Evolutionary conservation across 257 asterid genomes (phyloP).

Genomic region (Dorcoceras hygrometricum): DNA sequence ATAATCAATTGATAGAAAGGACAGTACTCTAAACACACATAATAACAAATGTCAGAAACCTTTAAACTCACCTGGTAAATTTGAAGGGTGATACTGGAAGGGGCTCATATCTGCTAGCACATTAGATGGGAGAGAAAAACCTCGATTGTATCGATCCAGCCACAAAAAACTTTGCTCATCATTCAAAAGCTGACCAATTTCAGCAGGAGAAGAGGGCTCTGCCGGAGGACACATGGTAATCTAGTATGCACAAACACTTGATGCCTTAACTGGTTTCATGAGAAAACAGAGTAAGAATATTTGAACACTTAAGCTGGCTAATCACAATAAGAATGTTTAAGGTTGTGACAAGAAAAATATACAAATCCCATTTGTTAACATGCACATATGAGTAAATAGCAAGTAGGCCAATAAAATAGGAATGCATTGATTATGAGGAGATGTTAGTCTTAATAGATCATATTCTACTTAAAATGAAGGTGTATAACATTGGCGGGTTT

Average conservation of each 20-base stretch:
- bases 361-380: slow-evolving; percentile 8
- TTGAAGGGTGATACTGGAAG: slow-evolving; percentile 40
- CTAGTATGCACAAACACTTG: slow-evolving; percentile 19
- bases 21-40: background rate
- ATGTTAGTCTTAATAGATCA: too few species aligned
- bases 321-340: slow-evolving; percentile 8
- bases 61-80: slow-evolving; percentile 53
- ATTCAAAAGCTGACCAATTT: slow-evolving; percentile 27
- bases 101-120: slow-evolving; percentile 50
- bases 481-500: background rate
- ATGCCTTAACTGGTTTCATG: slow-evolving; percentile 23
- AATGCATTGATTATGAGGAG: too few species aligned
- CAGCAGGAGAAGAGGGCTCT: slow-evolving; percentile 26
- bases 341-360: slow-evolving; percentile 5
- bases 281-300: slow-evolving; percentile 15
- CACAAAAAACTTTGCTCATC: slow-evolving; percentile 40
- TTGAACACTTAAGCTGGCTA: background rate
- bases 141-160: slow-evolving; percentile 32
- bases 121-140: slow-evolving; percentile 44
- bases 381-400: background rate
- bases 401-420: background rate
- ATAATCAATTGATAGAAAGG: background rate
- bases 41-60: background rate
- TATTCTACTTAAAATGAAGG: too few species aligned
- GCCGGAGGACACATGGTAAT: slow-evolving; percentile 52